Evolutionary conservation across 495 filamentous ascomycete genomes (phyloP).

Genomic region (Cenococcum geophilum): DNA sequence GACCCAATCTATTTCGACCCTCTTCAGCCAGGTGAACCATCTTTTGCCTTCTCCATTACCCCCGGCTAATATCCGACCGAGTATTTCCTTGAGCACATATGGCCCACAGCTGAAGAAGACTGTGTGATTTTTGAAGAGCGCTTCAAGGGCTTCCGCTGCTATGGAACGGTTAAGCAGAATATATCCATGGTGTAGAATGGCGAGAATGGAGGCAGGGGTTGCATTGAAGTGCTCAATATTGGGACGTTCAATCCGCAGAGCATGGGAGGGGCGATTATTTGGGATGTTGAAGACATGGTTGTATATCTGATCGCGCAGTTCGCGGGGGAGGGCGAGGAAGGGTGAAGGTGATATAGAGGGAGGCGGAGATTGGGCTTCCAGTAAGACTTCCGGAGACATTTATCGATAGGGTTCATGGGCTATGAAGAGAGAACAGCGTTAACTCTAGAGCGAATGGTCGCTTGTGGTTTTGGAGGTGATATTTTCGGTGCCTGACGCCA

Average conservation of each 20-base stretch:
- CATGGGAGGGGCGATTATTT: constrained; percentile 13
- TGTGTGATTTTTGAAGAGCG: constrained; percentile 24
- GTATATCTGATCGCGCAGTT: constrained; percentile 28
- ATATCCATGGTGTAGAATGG: constrained; percentile 23
- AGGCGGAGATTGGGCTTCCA: not conserved
- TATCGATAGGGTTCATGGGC: no score
- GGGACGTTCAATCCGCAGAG: constrained; percentile 26
- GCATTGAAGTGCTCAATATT: constrained; percentile 19
- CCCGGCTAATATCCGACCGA: constrained; percentile 13
- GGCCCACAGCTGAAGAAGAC: constrained; percentile 22
- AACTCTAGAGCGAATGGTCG: no score
- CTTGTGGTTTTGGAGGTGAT: no score
- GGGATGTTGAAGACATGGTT: constrained; percentile 12
- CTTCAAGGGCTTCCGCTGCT: constrained; percentile 23
- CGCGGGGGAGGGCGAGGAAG: constrained; percentile 21
- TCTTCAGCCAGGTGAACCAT: constrained; percentile 17
- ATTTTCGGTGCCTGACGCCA: no score
- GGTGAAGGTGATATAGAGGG: constrained; percentile 2
- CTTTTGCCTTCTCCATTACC: constrained; percentile 1
- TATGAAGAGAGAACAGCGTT: no score
- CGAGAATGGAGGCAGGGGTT: constrained; percentile 14
- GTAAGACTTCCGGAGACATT: not conserved
- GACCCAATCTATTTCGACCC: constrained; percentile 23
- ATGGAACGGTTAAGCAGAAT: constrained; percentile 23
- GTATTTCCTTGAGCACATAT: constrained; percentile 17